Base-by-base conservation (phyloP, 306 rosid species). In the Trichosanthes truncata region DNA sequence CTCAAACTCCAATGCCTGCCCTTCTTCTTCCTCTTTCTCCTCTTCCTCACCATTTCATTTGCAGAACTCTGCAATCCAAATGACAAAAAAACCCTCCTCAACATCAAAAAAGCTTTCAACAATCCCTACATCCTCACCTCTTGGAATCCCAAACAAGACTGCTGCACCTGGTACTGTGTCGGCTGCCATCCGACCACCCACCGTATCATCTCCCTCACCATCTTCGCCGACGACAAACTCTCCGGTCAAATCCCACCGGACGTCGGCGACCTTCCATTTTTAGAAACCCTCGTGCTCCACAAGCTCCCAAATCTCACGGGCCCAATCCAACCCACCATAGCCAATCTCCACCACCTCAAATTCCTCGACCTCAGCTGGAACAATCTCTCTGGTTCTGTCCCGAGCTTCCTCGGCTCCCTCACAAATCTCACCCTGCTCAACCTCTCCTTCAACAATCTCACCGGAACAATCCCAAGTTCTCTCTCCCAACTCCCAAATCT, bases 51-150 rank as follows among this genome's bases (percentile, higher is more conserved):
- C 74, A 51, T 83, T 20, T 65, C 88, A 7, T 52, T 84, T 13
- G 87, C 93, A 0, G 88, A 83, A 29, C 86, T 65, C 49, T 94
- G 98, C 87, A 82, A 92, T 80, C 91, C 91, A 0, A 11, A 81
- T 0, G 98, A 94, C 90, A 89, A 92, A 33, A 86, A 88, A 1
- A 96, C 74, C n/a, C 89, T 93, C 2, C 92, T 93, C 59, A 81
- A 82, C 72, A 87, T 94, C 78, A 92, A 89, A 77, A 65, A 85
- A n/a, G 90, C 89, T 72, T 85, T 94, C 77, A 86, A 89, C 83
- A 76, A 94, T 66, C 96, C 96, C 4, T 89, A 92, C 81, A 23
- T 82, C 6, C 81, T 92, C 6, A 46, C 89, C 82, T 89, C 97
- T 0, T 92, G 94, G 97, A 40, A 90, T 0, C 81, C 96, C 11